Evolutionary conservation across 1,284 basidiomycete species (phyloP).

Genomic region (Malassezia restricta): DNA sequence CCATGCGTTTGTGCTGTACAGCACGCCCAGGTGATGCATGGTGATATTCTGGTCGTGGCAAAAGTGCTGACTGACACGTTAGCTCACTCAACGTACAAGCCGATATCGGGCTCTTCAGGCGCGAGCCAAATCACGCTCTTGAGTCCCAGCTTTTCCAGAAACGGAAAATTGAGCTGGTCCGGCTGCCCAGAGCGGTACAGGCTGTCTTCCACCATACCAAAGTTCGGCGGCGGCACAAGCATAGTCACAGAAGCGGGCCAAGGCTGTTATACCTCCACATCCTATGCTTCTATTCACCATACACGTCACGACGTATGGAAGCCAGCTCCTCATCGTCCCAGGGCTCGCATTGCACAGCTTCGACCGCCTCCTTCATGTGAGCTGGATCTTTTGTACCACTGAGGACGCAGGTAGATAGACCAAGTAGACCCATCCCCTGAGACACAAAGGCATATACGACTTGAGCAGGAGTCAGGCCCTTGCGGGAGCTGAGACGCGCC

Average conservation of each 20-base stretch:
- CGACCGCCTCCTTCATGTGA: conserved; percentile 37
- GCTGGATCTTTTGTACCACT: conserved; percentile 25
- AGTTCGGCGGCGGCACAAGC: conserved; percentile 51
- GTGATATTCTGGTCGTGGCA: conserved; percentile 42
- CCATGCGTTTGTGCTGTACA: conserved; percentile 47
- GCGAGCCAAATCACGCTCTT: conserved; percentile 52
- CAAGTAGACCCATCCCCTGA: conserved; percentile 28
- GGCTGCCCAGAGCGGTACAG: conserved; percentile 52
- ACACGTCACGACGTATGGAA: conserved; percentile 25
- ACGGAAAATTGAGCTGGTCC: conserved; percentile 52
- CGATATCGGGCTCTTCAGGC: conserved; percentile 50
- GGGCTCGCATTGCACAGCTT: conserved; percentile 1
- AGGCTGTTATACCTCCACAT: conserved; percentile 3
- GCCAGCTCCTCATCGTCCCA: conserved; percentile 22
- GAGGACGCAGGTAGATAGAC: conserved; percentile 26
- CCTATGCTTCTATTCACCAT: conserved; percentile 25
- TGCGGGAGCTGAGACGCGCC: conserved; percentile 17
- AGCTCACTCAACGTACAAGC: conserved; percentile 46
- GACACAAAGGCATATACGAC: conserved; percentile 31
- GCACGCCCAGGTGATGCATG: conserved; percentile 47
- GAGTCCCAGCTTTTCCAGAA: conserved; percentile 50
- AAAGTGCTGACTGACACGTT: conserved; percentile 23
- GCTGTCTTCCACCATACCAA: conserved; percentile 51
- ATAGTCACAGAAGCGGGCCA: conserved; percentile 17
- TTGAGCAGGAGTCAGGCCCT: conserved; percentile 27